Base-by-base conservation (phyloP, 2,329 filamentous ascomycete species). In the Paraphoma chrysanthemicola region DNA sequence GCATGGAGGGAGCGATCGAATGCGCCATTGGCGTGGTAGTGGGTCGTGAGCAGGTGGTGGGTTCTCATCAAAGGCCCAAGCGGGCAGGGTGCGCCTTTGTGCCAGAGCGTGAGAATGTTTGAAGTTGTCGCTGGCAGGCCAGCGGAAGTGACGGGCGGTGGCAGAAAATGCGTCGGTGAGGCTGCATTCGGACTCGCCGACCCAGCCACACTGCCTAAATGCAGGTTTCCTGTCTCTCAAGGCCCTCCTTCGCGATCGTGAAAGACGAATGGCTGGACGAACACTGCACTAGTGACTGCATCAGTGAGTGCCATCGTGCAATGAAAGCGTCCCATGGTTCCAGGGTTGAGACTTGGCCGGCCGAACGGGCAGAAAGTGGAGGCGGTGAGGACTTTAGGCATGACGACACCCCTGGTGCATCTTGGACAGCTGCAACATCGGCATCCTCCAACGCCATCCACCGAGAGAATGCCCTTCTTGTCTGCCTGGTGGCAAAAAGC, bases 1-100 rank as follows among this genome's bases (percentile, higher is more conserved):
- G 52, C 62, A 64, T 47, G 47, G 66, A 55, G 43, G 67, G 59
- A 48, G 64, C 48, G 46, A 63, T 52, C 43, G 64, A 45, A 42
- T 70, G 68, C 52, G 72, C 72, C 73, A 77, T 77, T 69, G 66
- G 56, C 55, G 54, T 50, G 54, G 63, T 56, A 51, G 38, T 14
- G 43, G 56, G 52, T 31, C 28, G 51, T 54, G 44, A 43, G 46
- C 46, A 47, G 47, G 46, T 46, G 62, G 56, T 50, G 56, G 41
- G 54, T 59, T 39, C 48, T 56, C 56, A 57, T 56, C 61, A 53
- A 51, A 48, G 57, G 62, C 65, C 67, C 62, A 45, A n/a, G 44
- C 51, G 67, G 60, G 63, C 57, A 54, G 56, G 52, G 36, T 48
- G 18, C 53, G 57, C 56, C 63, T 68, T 64, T 66, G 63, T 66